These are phyloP conservation scores for Cyclotella atomus DNA, from an alignment of 108 stramenopile species.

Conservation along the genomic window DNA sequence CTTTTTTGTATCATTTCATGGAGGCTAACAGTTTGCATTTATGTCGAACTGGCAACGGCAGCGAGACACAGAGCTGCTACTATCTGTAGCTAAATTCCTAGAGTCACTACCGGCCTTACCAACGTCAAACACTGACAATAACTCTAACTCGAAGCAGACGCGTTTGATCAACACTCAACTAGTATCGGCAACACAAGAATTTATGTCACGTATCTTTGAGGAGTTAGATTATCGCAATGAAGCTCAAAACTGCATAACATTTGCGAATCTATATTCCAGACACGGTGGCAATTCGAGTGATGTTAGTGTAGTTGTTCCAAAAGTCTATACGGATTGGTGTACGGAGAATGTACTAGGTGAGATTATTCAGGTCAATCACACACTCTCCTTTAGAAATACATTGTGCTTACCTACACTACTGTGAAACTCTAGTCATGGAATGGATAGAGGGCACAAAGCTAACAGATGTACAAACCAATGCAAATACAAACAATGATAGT, in stretches of 20 bases:
- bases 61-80: constrained; percentile 54
- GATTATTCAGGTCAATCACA: no score
- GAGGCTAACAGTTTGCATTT: not conserved
- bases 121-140: not conserved
- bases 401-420: no score
- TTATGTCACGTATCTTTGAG: constrained; percentile 76
- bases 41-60: no score
- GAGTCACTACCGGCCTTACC: constrained; percentile 61
- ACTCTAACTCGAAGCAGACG: not conserved
- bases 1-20: not conserved
- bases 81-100: constrained; percentile 46
- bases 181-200: constrained; percentile 63
- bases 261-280: constrained; percentile 61
- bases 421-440: constrained; percentile 78
- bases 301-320: constrained; percentile 60
- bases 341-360: constrained; percentile 57
- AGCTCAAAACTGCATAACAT: constrained; percentile 48
- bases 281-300: constrained; percentile 28
- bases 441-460: constrained; percentile 69
- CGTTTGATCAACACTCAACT: constrained; percentile 62
- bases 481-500: not conserved
- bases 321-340: constrained; percentile 56
- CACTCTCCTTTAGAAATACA: no score
- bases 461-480: constrained; percentile 26
- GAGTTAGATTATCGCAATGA: constrained; percentile 66